Conservation (phyloP, 306 rosid species). For the Quercus bicolor region DNA sequence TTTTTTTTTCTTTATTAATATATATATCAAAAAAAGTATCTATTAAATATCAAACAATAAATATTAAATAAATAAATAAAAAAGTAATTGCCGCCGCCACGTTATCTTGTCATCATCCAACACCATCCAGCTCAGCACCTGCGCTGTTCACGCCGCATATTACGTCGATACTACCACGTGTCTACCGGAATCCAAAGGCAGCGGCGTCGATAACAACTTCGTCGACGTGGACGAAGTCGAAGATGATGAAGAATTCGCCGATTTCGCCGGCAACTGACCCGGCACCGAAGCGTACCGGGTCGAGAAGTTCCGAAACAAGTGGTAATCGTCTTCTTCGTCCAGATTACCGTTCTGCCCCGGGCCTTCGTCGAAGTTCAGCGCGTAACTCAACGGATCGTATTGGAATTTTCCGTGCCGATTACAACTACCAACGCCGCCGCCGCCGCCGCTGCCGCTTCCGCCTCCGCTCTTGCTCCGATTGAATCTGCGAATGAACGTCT, state of each 20-base stretch:
- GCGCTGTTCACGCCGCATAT: conserved; percentile 10
- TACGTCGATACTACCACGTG: conserved; percentile 33
- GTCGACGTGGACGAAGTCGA: not conserved
- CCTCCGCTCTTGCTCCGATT: conserved; percentile 44
- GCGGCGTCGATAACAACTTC: conserved; percentile 9
- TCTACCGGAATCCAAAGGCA: conserved; percentile 2
- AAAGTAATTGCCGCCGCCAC: conserved; percentile 24
- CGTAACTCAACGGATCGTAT: conserved; percentile 82
- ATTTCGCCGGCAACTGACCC: conserved; percentile 13
- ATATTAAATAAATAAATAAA: not conserved
- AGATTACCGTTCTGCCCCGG: conserved; percentile 37
- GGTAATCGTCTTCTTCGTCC: conserved; percentile 31
- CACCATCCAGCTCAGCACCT: conserved; percentile 13
- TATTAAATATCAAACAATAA: not conserved
- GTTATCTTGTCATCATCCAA: conserved; percentile 21
- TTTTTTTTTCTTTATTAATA: not conserved
- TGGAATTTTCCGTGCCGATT: conserved; percentile 58
- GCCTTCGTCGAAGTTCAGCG: conserved; percentile 85
- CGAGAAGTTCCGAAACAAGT: conserved; percentile 59
- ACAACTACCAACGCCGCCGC: not conserved
- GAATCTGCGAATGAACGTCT: conserved; percentile 79
- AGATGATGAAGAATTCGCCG: not conserved
- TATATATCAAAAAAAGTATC: not conserved
- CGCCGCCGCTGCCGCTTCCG: not conserved
- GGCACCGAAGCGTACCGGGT: conserved; percentile 58